Base-by-base conservation (phyloP, 768 basidiomycete genomes). In the Pulveroboletus sp. region DNA sequence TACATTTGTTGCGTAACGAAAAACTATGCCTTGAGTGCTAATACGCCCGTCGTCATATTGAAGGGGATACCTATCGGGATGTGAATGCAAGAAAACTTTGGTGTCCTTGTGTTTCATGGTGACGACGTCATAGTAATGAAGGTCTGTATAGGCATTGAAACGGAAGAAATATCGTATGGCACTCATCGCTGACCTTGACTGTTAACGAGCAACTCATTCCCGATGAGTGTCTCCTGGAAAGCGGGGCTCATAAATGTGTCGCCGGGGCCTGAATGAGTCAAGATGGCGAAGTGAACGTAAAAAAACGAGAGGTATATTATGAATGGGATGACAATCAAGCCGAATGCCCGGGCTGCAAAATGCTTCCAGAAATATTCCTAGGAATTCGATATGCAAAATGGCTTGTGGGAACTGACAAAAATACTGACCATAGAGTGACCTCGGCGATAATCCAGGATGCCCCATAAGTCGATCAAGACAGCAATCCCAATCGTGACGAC, bases 211-310 rank as follows among this genome's bases (percentile, higher is more conserved):
- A 99, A 75, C 61, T 98, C 94, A 57, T 97, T 99, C 25, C 93
- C 94, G 19, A 76, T 69, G 43, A 99, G 75, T 16, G 94, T 97
- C 71, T 98, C 94, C 70, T 99, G 97, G 82, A 99, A 99, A 5
- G 84, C 85, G 6, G 97, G 94, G 64, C 89, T 93, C 97, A 98
- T 98, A 74, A 98, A 99, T 33, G 78, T 75, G 62, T 98, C 97
- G 6, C 97, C 97, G 27, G 94, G 80, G 21, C 97, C 97, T 11
- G 94, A 94, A 55, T 85, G 78, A 8, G 75, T 88, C 56, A 98
- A 82, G 53, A 98, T 76, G 23, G 85, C 75, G 62, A 99, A 95
- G 68, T 99, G 97, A 21, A 97, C 71, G 71, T 88, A 99, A 78
- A 99, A 99, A 78, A 95, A 92, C 14, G 87, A 85, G 3, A 98